A percentile compares a stretch with the other conserved stretches of the same genome.
Evolutionary conservation across 1,139 yeast genomes (phyloP).

Genomic region (Arxiozyma slooffiae): DNA sequence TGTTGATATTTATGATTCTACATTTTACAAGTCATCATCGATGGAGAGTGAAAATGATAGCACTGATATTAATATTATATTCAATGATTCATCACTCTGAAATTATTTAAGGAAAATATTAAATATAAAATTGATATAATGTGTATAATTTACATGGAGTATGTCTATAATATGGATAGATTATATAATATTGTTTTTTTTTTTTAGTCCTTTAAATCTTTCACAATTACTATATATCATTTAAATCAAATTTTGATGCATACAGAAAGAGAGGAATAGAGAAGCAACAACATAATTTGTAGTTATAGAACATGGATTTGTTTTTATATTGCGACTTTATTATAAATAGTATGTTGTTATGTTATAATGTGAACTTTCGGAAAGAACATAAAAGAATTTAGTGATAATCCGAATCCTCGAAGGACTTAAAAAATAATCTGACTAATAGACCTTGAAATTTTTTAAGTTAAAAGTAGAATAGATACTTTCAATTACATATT

Average conservation of each 20-base stretch:
- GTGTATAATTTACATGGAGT: conserved; percentile 2
- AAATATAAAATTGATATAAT: conserved; percentile 3
- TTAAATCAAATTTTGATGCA: not conserved
- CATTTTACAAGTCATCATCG: not conserved
- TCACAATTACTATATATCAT: no score
- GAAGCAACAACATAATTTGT: not conserved
- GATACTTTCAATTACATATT: no score
- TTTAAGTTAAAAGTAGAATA: no score
- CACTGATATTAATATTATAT: not conserved
- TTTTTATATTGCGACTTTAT: no score
- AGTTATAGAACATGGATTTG: no score
- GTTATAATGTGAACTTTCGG: no score
- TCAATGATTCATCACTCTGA: conserved; percentile 1
- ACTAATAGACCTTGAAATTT: no score
- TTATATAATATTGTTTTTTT: not conserved
- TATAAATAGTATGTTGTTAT: no score
- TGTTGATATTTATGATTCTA: not conserved
- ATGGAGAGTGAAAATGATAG: not conserved
- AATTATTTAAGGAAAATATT: conserved; percentile 1
- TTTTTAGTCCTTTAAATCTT: not conserved
- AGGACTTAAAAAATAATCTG: no score
- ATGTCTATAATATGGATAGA: not conserved
- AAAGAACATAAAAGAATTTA: no score
- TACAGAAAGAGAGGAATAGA: not conserved
- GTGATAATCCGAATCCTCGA: no score